Conservation (phyloP, 129 eudicot species). For the Escallonia herrerae region DNA sequence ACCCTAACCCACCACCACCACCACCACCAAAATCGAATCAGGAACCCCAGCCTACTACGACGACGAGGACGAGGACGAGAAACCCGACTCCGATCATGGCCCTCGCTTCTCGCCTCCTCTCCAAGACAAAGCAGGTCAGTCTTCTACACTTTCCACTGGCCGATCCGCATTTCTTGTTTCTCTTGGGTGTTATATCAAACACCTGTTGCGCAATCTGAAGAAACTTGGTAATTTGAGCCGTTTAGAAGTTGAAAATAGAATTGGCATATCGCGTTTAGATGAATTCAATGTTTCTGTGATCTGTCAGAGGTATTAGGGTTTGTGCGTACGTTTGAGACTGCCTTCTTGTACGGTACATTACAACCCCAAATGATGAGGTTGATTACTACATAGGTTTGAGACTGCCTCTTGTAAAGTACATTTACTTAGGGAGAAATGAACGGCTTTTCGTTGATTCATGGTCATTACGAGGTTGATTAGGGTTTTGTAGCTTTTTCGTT, state of each 20-base stretch:
- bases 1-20: neutral
- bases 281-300: no score
- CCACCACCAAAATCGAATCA: neutral
- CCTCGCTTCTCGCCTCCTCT: slow-evolving; percentile 25
- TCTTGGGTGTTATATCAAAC: neutral
- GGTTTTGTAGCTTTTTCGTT: no score
- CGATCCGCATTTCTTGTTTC: neutral
- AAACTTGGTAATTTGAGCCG: neutral
- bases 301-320: no score
- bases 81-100: slow-evolving; percentile 19
- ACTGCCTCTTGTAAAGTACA: no score
- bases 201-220: neutral
- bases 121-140: slow-evolving; percentile 18
- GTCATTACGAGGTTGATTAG: no score
- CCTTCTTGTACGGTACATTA: no score
- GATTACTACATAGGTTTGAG: no score
- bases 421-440: no score
- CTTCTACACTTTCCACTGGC: neutral
- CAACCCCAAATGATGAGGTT: no score
- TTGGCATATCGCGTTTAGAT: neutral
- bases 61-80: no score
- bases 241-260: neutral
- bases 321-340: no score
- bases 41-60: neutral
- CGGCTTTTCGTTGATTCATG: no score